Evolutionary conservation across 2,329 filamentous ascomycete genomes (phyloP), one percentile per base, ranked within the genome.

Genomic region (Chaetomium globosum): DNA sequence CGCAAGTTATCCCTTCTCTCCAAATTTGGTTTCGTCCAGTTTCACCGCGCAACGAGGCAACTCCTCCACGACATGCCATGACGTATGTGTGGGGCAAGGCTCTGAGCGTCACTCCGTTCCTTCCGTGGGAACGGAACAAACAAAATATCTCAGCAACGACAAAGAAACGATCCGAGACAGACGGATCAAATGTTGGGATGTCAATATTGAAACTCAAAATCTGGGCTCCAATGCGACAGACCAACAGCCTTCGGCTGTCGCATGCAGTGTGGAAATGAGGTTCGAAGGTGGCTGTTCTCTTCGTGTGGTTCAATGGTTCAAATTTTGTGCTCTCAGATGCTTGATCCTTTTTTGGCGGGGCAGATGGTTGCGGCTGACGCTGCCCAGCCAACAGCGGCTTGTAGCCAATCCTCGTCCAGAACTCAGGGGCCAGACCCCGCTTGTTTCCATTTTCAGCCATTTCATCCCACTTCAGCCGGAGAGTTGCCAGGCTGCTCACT

Each of bases 321-420:
- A 19, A 21, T 21, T 21, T 21, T 46, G 43, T 21, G 12, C 6
- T 21, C 43, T 21, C 19, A 48, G 19, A 19, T 19, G 16, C 16
- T 43, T n/a, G 39, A n/a, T 8, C 7, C 9, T 21, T n/a, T 13
- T 30, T 33, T 19, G 39, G 43, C 52, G 52, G 60, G 46, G 30
- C 19, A 58, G 19, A 16, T 48, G 31, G 9, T 43, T 46, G 46
- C 48, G 54, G 46, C 61, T 58, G 61, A 36, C 39, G 60, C 54
- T 63, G 61, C 12, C 61, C 61, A 52, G 61, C 61, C 61, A 63
- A 63, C 46, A 48, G 8, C 48, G 23, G 28, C 4, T 23, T 53
- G n/a, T 16, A 53, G 54, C 61, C 61, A 58, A 46, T 58, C 53
- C 9, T 10, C 8, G 7, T 23, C 3, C 36, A n/a, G 26, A 36